Evolutionary conservation across 2,329 filamentous ascomycete genomes (phyloP), one percentile per base, ranked within the genome.

Genomic region (Chrysoporthe cubensis): DNA sequence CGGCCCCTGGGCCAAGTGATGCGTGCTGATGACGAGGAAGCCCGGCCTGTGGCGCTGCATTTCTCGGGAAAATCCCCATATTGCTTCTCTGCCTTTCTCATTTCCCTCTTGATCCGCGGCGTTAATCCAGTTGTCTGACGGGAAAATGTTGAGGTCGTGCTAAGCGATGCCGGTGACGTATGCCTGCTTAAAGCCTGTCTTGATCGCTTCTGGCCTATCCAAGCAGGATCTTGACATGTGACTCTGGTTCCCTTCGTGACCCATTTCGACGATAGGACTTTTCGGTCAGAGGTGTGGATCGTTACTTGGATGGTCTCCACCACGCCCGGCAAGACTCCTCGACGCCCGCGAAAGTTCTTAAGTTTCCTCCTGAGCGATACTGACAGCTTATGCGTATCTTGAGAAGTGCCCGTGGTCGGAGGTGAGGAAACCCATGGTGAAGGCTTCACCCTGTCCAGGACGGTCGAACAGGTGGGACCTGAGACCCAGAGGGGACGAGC

Each of bases 341-440:
- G 3, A 16, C 2, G 2, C 0, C 32, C 14, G 9, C 6, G 21
- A 13, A 8, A 13, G 4, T 11, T n/a, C 11, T 2, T 2, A 9
- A 26, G 21, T 13, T 26, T 52, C 21, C 21, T 32, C 8, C 11
- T 52, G 4, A 9, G n/a, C 13, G 18, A 9, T 6, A 0, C 6
- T 6, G 26, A 5, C 4, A 16, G 13, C 4, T 16, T 32, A 13
- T 26, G 21, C 3, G 11, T 4, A 9, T 26, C 21, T 52, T 21
- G 11, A 52, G 21, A 32, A 14, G 4, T 26, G 21, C 11, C 26
- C 50, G 14, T 2, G 50, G 3, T 26, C 5, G 11, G 26, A 13
- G 32, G 26, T n/a, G 13, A 16, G 26, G 32, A 5, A 11, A 14
- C 14, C 7, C 26, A 3, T 8, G 32, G 8, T 4, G 54, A 57